These are phyloP conservation scores for Lipomyces oligophaga DNA, from an alignment of 805 yeast species.

Conservation along the genomic window DNA sequence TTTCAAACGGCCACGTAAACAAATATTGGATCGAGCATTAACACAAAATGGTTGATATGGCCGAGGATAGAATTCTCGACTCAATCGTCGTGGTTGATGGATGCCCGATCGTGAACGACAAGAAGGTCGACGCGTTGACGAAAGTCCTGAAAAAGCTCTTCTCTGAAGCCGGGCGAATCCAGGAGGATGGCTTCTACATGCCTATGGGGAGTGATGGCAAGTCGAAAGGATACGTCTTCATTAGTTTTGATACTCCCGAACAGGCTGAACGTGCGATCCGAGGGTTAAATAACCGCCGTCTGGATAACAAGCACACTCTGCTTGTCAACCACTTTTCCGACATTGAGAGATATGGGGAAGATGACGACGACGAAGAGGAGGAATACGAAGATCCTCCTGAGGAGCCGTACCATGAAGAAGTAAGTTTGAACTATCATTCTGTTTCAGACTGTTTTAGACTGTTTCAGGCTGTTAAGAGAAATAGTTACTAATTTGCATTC, in stretches of 20 bases:
- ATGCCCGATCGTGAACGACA: constrained; percentile 89
- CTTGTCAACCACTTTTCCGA: constrained; percentile 78
- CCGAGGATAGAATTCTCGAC: constrained; percentile 44
- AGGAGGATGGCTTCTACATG: constrained; percentile 64
- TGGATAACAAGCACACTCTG: constrained; percentile 89
- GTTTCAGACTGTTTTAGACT: too few species aligned
- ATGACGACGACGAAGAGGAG: constrained; percentile 50
- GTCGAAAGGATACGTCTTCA: constrained; percentile 76
- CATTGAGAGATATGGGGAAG: constrained; percentile 70
- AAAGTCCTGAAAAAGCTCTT: constrained; percentile 83
- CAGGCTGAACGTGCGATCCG: constrained; percentile 76
- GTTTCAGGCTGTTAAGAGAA: neutral
- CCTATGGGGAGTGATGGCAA: constrained; percentile 68
- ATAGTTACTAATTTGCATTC: neutral
- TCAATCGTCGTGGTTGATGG: constrained; percentile 87
- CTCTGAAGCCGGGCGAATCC: constrained; percentile 69
- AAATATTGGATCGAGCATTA: neutral
- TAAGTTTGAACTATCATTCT: too few species aligned
- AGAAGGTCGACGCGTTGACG: constrained; percentile 75
- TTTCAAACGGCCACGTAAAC: neutral
- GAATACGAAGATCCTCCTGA: constrained; percentile 65
- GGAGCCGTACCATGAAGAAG: constrained; percentile 64
- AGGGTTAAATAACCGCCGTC: constrained; percentile 78
- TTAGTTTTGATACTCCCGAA: constrained; percentile 66
- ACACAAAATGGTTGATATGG: neutral